These are phyloP conservation scores for Leishmania gerbilli DNA, from an alignment of 208 protist species.

Conservation along the genomic window DNA sequence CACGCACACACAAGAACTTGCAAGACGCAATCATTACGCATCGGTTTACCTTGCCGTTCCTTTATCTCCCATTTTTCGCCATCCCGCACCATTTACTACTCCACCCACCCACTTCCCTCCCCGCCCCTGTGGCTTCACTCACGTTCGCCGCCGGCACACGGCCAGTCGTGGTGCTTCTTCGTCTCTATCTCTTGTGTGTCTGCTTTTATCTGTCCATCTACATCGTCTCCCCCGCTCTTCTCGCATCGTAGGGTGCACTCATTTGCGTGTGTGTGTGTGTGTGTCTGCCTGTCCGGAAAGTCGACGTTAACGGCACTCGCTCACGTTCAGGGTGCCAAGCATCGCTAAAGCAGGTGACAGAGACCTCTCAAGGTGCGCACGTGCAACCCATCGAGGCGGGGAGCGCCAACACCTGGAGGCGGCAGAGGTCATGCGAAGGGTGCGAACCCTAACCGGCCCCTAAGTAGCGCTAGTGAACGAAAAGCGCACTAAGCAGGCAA, in stretches of 20 bases:
- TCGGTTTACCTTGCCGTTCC: background rate
- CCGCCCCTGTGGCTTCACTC: background rate
- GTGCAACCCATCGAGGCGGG: background rate
- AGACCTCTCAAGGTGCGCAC: background rate
- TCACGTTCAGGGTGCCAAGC: background rate
- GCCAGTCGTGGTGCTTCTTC: background rate
- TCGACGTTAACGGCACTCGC: background rate
- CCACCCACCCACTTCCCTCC: no score
- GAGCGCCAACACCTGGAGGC: background rate
- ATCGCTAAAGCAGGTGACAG: background rate
- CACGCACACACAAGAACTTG: background rate
- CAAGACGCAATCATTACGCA: background rate
- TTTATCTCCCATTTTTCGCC: slow-evolving; percentile 2
- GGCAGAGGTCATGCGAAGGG: background rate
- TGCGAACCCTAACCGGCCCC: background rate
- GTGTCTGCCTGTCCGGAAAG: background rate
- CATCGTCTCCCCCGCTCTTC: background rate
- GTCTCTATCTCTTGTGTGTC: background rate
- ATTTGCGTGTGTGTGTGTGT: slow-evolving; percentile 5
- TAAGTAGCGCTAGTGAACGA: background rate
- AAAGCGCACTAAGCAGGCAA: background rate
- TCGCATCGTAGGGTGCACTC: background rate
- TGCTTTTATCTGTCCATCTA: background rate
- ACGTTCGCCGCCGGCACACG: background rate
- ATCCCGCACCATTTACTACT: background rate